Base-by-base conservation (phyloP, 345 rosid genomes). In the Heritiera littoralis region DNA sequence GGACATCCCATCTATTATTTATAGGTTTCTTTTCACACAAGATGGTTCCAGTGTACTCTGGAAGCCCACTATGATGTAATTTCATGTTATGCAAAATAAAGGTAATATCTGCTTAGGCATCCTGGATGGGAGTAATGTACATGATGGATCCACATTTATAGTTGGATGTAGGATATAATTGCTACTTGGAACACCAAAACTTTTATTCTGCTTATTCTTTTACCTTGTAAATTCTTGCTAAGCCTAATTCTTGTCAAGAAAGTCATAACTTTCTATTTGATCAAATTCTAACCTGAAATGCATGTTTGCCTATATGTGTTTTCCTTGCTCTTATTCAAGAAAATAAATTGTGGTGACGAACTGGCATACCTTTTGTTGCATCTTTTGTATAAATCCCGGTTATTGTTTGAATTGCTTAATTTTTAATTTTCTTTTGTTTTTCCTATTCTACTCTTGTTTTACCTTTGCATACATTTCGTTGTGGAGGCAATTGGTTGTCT, bases 81-180 rank as follows among this genome's bases (percentile, higher is more conserved):
- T 75, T 78, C 38, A 32, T 78, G 8, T 79, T 72, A 18, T 87
- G 87, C 92, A 95, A 98, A 74, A 85, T 52, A 87, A 91, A 84
- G 96, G 99, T 79, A 92, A 88, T 78, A 86, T 91, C 8, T 95
- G 99, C 87, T 86, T 95, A 80, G 97, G 99, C 54, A 90, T 95
- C 81, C 92, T 95, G 74, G 97, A 95, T 81, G 97, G 97, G 84
- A 93, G 94, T 84, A 74, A 82, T 78, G 91, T 92, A 61, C 89
- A 86, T 79, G 94, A 89, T 84, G 98, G 97, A 75, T 89, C 96
- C 76, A 86, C 94, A 51, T 88, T 83, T 76, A 89, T 95, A 86
- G 88, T 95, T 15, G 98, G 99, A 87, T 97, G 99, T 93, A 88
- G 73, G 65, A 3, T 23, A 68, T 65, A 4, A 1, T 3, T 23